Evolutionary conservation across 2,329 filamentous ascomycete species (phyloP), one percentile per base, ranked within the genome.

Genomic region (Botrytis aclada): DNA sequence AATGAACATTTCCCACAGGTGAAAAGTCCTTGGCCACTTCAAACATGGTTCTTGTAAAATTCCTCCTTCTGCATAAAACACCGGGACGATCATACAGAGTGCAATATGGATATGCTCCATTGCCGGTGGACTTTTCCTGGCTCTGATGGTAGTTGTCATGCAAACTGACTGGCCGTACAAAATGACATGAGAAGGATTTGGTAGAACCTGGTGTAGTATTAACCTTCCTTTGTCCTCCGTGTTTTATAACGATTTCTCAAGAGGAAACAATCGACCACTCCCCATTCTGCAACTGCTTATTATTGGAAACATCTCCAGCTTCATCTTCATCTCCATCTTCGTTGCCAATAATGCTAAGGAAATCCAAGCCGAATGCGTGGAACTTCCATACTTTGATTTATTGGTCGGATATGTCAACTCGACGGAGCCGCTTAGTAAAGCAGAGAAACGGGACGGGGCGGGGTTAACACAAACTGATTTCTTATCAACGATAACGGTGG

Each of bases 401-500:
- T 62, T 62, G 60, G 25, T 41, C 14, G 8, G 37, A 43, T 43
- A 29, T 63, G 39, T 43, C 60, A 63, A 29, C 51, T 56, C 51
- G n/a, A 56, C n/a, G n/a, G 51, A 56, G 51, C 51, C n/a, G 51
- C 51, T 29, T 56, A 18, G 51, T 54, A 56, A 56, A 29, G n/a
- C 51, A n/a, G n/a, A n/a, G n/a, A 56, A 29, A 56, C 6, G n/a
- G 43, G 37, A 34, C 43, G 62, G 39, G 18, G n/a, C 61, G 61
- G 62, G 29, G 43, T 65, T 65, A 47, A 65, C n/a, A 54, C 39
- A 56, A 25, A 7, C 65, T 34, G 47, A 18, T 39, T 67, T 29
- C 65, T 56, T 67, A 56, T 67, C 34, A 41, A 32, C 60, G 69
- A 71, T 71, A 71, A 71, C 51, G 69, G 54, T 54, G 58, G 14